Evolutionary conservation across 2,329 filamentous ascomycete genomes (phyloP), one percentile per base, ranked within the genome.

Genomic region (Aspergillus transmontanensis): DNA sequence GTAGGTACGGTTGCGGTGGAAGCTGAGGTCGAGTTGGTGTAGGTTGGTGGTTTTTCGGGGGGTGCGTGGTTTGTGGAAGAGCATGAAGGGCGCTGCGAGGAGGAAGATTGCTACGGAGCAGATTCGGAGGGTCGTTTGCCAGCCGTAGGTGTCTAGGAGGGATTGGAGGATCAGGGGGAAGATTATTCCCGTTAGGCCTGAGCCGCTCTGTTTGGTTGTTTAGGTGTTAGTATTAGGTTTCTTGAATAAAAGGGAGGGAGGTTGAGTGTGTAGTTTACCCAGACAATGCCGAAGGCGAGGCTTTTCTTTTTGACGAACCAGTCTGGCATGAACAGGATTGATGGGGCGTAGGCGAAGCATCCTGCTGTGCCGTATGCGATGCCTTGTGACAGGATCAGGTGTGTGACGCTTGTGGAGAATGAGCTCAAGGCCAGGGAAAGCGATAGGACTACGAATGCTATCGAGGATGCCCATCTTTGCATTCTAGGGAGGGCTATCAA

Each of bases 261-360:
- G 23, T 12, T 23, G 10, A 10, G n/a, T 5, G 43, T 12, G 3
- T 46, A 21, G 4, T 39, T 4, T 39, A 71, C 71, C 80, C 82
- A 83, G 46, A 82, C 79, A 1, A 81, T 67, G 2, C 83, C 84
- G 14, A 80, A 78, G 0, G 78, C 79, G 69, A 73, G 77, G 68
- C 81, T 81, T 57, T 76, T 73, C 21, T 78, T 71, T 67, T 82
- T 78, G 10, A 84, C 78, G 71, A 85, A 85, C 78, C 70, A 88
- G 67, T 85, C 81, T 41, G 84, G 80, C 55, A 85, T 75, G 54
- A 80, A 81, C 57, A 81, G 71, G 36, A 84, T 78, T 2, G 79
- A 78, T 0, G 81, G 82, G 23, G 71, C 83, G 70, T 78, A 87
- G 4, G 83, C 72, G 1, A 85, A 74, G 26, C 80, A 77, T 0